Conservation (phyloP, 129 eudicot species). For the Artemisia argyi region DNA sequence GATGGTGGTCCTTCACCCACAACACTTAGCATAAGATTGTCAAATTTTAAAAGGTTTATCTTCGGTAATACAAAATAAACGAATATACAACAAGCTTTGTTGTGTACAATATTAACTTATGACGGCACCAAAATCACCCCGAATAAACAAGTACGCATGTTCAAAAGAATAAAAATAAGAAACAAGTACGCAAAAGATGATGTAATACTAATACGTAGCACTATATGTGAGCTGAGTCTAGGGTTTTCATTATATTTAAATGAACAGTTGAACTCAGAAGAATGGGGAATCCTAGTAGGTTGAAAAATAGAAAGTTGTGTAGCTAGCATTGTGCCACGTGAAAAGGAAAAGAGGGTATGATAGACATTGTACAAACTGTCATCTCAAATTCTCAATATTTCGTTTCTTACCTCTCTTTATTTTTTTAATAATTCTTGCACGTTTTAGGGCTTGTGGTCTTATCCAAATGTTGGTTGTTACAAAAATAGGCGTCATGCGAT, state of each 20-base stretch:
- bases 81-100: no score
- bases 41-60: no score
- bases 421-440: background rate
- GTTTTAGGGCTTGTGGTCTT: background rate
- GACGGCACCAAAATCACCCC: no score
- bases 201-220: background rate
- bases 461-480: no score
- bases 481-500: no score
- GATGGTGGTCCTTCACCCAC: no score
- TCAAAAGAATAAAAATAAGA: no score
- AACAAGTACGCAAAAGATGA: background rate
- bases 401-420: background rate
- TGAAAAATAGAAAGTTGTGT: conserved; percentile 11
- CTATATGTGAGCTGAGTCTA: background rate
- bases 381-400: background rate
- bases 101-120: no score
- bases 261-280: background rate
- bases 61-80: no score
- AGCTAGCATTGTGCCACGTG: conserved; percentile 16
- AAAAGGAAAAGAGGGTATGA: conserved; percentile 14
- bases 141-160: no score
- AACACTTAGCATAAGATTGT: no score
- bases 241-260: conserved; percentile 12
- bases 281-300: conserved; percentile 1
- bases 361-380: background rate